These are phyloP conservation scores for Fusarium sp. DNA, from an alignment of 2,329 filamentous ascomycete species.

Conservation along the genomic window DNA sequence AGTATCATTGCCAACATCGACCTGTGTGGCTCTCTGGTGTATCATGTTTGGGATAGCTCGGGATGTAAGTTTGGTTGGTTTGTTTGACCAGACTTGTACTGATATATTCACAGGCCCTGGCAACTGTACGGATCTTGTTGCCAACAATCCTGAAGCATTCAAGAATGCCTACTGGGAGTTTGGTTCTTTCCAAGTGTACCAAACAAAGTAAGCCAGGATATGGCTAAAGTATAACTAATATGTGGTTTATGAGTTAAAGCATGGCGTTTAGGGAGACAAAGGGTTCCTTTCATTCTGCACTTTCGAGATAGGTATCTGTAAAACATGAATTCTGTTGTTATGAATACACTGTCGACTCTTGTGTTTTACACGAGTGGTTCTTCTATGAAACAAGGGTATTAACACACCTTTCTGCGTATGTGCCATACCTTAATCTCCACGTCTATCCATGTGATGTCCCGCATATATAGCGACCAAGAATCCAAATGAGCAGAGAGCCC, in stretches of 20 bases:
- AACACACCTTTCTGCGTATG: slow-evolving; percentile 37
- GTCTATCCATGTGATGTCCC: slow-evolving; percentile 17
- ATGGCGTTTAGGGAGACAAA: slow-evolving; percentile 35
- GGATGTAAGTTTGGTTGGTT: slow-evolving; percentile 53
- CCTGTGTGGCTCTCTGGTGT: slow-evolving; percentile 69
- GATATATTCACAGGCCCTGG: slow-evolving; percentile 57
- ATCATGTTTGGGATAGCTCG: slow-evolving; percentile 59
- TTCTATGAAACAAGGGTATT: slow-evolving; percentile 38
- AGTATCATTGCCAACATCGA: slow-evolving; percentile 75
- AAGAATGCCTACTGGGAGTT: slow-evolving; percentile 74
- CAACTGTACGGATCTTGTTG: slow-evolving; percentile 68
- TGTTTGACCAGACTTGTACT: neutral
- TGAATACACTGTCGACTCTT: slow-evolving; percentile 23
- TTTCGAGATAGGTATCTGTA: slow-evolving; percentile 2
- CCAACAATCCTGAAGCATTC: slow-evolving; percentile 67
- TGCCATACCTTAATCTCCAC: slow-evolving; percentile 18
- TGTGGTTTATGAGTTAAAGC: slow-evolving; percentile 30
- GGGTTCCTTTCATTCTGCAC: slow-evolving; percentile 2
- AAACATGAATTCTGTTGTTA: slow-evolving; percentile 11
- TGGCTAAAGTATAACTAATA: neutral
- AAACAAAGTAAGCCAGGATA: slow-evolving; percentile 40
- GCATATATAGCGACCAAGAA: slow-evolving; percentile 29
- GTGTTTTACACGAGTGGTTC: slow-evolving; percentile 29
- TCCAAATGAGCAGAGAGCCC: slow-evolving; percentile 46
- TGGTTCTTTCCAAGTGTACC: slow-evolving; percentile 69